Evolutionary conservation across 306 rosid genomes (phyloP), one percentile per base, ranked within the genome.

Genomic region (Castanea sativa): DNA sequence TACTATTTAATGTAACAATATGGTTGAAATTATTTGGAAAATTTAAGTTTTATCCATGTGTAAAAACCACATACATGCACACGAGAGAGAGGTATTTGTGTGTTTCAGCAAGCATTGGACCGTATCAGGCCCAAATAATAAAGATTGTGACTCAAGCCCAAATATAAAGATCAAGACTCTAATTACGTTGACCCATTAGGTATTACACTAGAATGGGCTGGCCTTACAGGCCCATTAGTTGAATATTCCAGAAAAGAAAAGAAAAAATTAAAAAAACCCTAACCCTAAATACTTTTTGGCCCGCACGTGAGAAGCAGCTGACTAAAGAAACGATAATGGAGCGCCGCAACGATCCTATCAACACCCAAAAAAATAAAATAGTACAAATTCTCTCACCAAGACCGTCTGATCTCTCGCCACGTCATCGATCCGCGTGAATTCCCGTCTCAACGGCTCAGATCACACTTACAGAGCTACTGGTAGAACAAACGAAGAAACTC

Each of bases 381-480:
- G 69, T 71, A 73, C 82, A 84, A 87, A 82, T 33, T 51, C 65
- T 56, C 79, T 29, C 4, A 73, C 38, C 5, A 29, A 0, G 32
- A 73, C 91, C 95, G 97, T 91, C 51, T 77, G 97, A 91, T 93
- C 5, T 4, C 0, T 0, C 7, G 60, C 69, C 95, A 91, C 89
- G 87, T 93, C 91, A 89, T 10, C 80, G 16, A 90, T 91, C 91
- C 89, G 88, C 76, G 86, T 85, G 90, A 64, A 75, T 29, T 43
- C 69, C 1, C 0, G 32, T 57, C 67, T 93, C 79, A 71, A 83
- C 95, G 97, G 95, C 14, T 59, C 6, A 79, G 98, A 93, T 93
- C 77, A 7, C 57, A 32, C 77, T 83, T 86, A 80, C 97, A 85
- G 93, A 87, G 93, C 63, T 76, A 88, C 94, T 90, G 93, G 91